These are phyloP conservation scores for Aphanomyces cochlioides DNA, from an alignment of 352 stramenopile genomes.

Conservation along the genomic window DNA sequence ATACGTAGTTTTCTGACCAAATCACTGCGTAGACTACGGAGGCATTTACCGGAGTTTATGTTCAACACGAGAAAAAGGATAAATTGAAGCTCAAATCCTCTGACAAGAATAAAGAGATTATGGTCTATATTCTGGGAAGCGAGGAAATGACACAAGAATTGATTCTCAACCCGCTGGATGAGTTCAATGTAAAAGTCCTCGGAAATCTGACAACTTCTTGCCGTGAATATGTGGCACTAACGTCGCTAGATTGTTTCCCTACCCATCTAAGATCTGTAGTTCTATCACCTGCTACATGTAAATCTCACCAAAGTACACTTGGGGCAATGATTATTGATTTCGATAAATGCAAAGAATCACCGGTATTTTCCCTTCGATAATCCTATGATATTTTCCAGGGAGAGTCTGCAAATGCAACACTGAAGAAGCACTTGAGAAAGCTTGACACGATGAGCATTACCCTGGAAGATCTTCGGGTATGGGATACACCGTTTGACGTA, in stretches of 20 bases:
- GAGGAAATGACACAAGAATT: slow-evolving; percentile 40
- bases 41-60: slow-evolving; percentile 7
- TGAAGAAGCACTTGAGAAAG: slow-evolving; percentile 40
- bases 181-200: slow-evolving; percentile 74
- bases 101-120: slow-evolving; percentile 57
- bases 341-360: slow-evolving; percentile 46
- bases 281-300: slow-evolving; percentile 70
- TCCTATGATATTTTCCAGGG: not conserved
- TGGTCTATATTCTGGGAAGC: slow-evolving; percentile 77
- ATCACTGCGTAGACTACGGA: slow-evolving; percentile 11
- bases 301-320: slow-evolving; percentile 73
- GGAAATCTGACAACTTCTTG: slow-evolving; percentile 74
- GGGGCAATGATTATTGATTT: slow-evolving; percentile 60
- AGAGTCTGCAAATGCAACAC: not conserved
- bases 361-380: slow-evolving; percentile 28
- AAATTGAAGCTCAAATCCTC: slow-evolving; percentile 39
- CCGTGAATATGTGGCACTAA: slow-evolving; percentile 78
- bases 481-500: slow-evolving; percentile 14
- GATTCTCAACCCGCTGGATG: slow-evolving; percentile 33
- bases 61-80: slow-evolving; percentile 17
- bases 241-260: slow-evolving; percentile 79
- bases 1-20: not conserved
- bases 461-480: slow-evolving; percentile 73
- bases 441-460: slow-evolving; percentile 69
- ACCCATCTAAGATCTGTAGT: slow-evolving; percentile 76